Percentiles rank a stretch among this genome's conserved stretches.
These are phyloP conservation scores for Puccinia coronata DNA, from an alignment of 1,284 basidiomycete genomes.

Conservation along the genomic window DNA sequence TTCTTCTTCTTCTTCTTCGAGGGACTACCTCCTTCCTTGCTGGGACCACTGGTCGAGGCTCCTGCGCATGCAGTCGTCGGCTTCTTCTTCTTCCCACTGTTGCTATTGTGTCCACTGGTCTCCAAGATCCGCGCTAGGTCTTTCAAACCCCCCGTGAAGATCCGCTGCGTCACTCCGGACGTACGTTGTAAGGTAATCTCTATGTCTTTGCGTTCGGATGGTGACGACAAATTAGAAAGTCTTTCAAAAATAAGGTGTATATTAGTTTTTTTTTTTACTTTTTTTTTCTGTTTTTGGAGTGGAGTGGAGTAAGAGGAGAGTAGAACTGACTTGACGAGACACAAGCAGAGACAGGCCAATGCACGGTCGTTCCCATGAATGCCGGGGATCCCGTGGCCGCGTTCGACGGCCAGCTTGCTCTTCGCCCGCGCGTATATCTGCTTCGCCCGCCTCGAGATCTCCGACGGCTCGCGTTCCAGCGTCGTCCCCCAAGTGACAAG, in stretches of 20 bases:
- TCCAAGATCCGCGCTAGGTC: background rate
- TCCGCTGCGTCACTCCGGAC: conserved; percentile 12
- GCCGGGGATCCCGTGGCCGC: conserved; percentile 29
- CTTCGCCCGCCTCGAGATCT: conserved; percentile 23
- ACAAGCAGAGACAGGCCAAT: conserved; percentile 43
- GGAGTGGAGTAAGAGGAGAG: background rate
- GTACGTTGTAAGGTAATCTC: conserved; percentile 44
- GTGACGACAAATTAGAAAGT: too few relatives aligned
- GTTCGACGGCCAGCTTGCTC: conserved; percentile 17
- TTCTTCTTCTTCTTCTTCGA: background rate
- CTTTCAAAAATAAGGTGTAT: too few relatives aligned
- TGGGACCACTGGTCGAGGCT: too few relatives aligned
- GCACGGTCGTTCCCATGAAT: conserved; percentile 36
- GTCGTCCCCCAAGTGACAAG: conserved; percentile 30
- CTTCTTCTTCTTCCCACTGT: too few relatives aligned
- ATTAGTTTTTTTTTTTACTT: too few relatives aligned
- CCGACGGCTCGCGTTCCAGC: conserved; percentile 9
- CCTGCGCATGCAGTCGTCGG: background rate
- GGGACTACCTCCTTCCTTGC: too few relatives aligned
- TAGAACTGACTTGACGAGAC: conserved; percentile 28
- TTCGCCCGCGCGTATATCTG: conserved; percentile 19
- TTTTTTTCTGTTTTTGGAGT: too few relatives aligned
- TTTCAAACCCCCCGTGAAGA: conserved; percentile 27
- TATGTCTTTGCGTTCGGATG: conserved; percentile 7
- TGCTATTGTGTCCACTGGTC: too few relatives aligned